Evolutionary conservation across 1,139 yeast species (phyloP).

Genomic region (Candida tetrigidarum): DNA sequence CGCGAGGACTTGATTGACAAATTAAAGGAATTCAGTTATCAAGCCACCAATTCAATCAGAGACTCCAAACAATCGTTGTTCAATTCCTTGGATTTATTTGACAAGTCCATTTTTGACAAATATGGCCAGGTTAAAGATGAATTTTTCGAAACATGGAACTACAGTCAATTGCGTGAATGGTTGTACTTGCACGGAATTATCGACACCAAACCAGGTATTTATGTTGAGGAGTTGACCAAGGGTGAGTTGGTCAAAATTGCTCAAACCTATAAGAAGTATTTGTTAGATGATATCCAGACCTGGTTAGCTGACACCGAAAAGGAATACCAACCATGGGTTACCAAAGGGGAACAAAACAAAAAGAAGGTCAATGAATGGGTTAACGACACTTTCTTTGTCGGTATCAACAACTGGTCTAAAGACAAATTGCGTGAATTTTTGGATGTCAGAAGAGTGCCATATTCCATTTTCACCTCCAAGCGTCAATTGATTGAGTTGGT

Average conservation of each 20-base stretch:
- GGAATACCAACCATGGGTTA: conserved; percentile 26
- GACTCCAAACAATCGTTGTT: conserved; percentile 44
- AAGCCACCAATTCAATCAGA: conserved; percentile 35
- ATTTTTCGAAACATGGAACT: conserved; percentile 45
- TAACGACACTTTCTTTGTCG: conserved; percentile 50
- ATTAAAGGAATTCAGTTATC: conserved; percentile 46
- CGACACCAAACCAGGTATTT: conserved; percentile 27
- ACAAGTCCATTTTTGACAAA: conserved; percentile 40
- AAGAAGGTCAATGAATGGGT: conserved; percentile 31
- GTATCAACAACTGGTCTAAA: conserved; percentile 52
- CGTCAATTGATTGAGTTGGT: conserved; percentile 52
- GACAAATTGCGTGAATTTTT: conserved; percentile 54
- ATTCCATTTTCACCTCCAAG: conserved; percentile 50
- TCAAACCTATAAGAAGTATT: conserved; percentile 21
- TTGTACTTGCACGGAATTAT: conserved; percentile 30
- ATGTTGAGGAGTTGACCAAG: conserved; percentile 21
- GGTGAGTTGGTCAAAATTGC: conserved; percentile 25
- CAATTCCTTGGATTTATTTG: conserved; percentile 37
- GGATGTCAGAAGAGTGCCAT: conserved; percentile 52
- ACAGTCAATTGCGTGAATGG: conserved; percentile 37
- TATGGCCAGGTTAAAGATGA: conserved; percentile 45
- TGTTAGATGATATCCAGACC: conserved; percentile 50
- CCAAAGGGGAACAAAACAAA: conserved; percentile 25
- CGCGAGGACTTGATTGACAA: conserved; percentile 45
- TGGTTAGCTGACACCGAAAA: conserved; percentile 35